Percentiles rank a stretch among this genome's conserved stretches.
phyloP scores from a whole-genome alignment of 2,329 filamentous ascomycete genomes.

The Penicillium sp. region DNA sequence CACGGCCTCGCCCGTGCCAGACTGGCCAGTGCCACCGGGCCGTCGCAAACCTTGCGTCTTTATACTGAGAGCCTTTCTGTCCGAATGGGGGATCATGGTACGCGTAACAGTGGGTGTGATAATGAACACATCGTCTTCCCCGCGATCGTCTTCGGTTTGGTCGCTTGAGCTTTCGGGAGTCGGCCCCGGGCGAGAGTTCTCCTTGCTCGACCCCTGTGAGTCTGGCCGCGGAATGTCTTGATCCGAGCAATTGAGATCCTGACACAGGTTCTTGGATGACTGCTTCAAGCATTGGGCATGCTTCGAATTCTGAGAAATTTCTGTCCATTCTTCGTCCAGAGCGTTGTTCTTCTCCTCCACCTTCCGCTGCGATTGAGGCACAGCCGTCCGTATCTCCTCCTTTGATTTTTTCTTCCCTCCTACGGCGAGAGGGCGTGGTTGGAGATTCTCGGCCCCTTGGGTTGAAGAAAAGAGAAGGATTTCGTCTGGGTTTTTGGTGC shows the following conservation, averaged over 20 bases:
- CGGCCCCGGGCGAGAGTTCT: constrained; percentile 23
- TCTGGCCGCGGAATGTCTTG: constrained; percentile 20
- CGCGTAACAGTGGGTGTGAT: constrained; percentile 48
- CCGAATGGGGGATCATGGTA: constrained; percentile 41
- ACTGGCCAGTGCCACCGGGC: constrained; percentile 23
- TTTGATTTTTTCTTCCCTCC: constrained; percentile 28
- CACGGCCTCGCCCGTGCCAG: constrained; percentile 32
- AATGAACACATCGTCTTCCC: constrained; percentile 40
- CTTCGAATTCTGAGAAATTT: constrained; percentile 41
- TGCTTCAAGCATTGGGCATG: constrained; percentile 40
- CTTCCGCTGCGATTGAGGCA: constrained; percentile 11
- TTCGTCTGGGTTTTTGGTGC: constrained; percentile 42
- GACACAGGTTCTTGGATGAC: constrained; percentile 30
- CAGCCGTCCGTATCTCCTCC: constrained; percentile 16
- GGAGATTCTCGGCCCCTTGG: constrained; percentile 29
- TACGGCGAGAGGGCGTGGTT: constrained; percentile 27
- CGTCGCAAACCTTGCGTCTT: constrained; percentile 24
- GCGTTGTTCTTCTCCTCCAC: constrained; percentile 22
- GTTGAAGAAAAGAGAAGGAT: constrained; percentile 39
- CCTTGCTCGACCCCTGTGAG: constrained; percentile 28
- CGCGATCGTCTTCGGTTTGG: constrained; percentile 16
- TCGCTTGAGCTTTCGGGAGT: constrained; percentile 17
- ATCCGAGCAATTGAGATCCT: constrained; percentile 23
- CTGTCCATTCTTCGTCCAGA: constrained; percentile 33
- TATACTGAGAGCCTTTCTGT: constrained; percentile 21